Conservation (phyloP, 2,329 filamentous ascomycete species). For the Monosporascus sp. region DNA sequence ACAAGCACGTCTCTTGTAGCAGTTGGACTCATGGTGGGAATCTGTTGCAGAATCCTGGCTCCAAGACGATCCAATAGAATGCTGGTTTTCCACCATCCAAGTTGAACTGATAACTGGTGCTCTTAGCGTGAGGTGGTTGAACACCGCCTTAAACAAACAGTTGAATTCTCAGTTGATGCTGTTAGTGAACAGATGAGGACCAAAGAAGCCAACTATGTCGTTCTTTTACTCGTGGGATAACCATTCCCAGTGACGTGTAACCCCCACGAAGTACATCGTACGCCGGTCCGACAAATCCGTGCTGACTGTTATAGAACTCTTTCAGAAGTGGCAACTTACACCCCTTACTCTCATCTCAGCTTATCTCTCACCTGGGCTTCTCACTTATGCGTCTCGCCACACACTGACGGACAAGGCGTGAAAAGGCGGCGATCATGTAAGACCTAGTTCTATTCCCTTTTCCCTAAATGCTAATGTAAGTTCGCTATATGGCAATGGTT, state of each 20-base stretch:
- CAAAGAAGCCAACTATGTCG: not conserved
- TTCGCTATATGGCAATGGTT: no score
- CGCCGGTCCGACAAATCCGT: not conserved
- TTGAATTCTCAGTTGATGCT: not conserved
- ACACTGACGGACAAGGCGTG: not conserved
- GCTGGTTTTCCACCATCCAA: not conserved
- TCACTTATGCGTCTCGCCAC: not conserved
- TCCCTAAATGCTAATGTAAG: no score
- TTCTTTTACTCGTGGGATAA: not conserved
- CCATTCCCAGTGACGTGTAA: not conserved
- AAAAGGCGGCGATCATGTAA: no score
- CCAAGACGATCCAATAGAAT: not conserved
- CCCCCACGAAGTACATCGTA: not conserved
- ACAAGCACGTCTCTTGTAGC: constrained; percentile 1
- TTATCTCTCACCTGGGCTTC: not conserved
- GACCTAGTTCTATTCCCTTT: no score
- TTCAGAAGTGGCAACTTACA: not conserved
- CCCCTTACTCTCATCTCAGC: not conserved
- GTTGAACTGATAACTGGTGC: not conserved
- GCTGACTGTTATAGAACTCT: not conserved
- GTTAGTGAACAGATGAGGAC: not conserved
- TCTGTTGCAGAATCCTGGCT: not conserved
- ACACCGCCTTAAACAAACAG: not conserved
- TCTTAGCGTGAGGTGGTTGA: no score
- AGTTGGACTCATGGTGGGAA: not conserved